Base-by-base conservation (phyloP, 2,329 filamentous ascomycete species). In the Fusarium piperis region DNA sequence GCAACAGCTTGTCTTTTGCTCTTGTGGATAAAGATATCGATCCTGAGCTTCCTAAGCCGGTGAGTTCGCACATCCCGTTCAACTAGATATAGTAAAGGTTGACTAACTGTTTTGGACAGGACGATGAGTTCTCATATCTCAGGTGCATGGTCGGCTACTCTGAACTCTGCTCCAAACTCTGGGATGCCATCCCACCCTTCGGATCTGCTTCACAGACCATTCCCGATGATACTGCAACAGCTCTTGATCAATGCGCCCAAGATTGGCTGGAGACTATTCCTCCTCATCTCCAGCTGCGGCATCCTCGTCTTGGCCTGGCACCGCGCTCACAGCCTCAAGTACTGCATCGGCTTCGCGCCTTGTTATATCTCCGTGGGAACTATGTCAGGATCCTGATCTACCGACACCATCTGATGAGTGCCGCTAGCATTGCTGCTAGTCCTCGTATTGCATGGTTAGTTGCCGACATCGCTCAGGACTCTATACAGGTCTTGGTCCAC, bases 11-110 rank as follows among this genome's bases (percentile, higher is more conserved):
- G 20, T 85, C 85, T 0, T 87, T 86, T 69, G 82, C 82, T 0
- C 79, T 87, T 6, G 79, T 84, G 12, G 85, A 87, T 59, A 80
- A 81, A 0, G 85, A 87, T 55, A 84, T 87, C 65, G 85, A 87
- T 56, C 83, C 84, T 0, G 81, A 83, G 38, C 70, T 87, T 1
- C 84, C 84, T 0, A 81, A 86, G 58, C 83, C 83, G 0, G 84
- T 79, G 66, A 65, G 77, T 68, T 0, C 6, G 2, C 41, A 3
- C 1, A 8, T 16, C 30, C 4, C 23, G 3, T 26, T 15, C 20
- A 44, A 23, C 15, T 15, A 11, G 4, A 12, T 15, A 26, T 23
- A n/a, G 8, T 8, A 7, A 59, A 9, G 5, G 6, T 15, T 30
- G 1, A 51, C 62, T 53, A 30, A 68, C 28, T n/a, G 16, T 7